These are phyloP conservation scores for Chlorella sp. DNA, from an alignment of 139 green algal genomes.

Conservation along the genomic window DNA sequence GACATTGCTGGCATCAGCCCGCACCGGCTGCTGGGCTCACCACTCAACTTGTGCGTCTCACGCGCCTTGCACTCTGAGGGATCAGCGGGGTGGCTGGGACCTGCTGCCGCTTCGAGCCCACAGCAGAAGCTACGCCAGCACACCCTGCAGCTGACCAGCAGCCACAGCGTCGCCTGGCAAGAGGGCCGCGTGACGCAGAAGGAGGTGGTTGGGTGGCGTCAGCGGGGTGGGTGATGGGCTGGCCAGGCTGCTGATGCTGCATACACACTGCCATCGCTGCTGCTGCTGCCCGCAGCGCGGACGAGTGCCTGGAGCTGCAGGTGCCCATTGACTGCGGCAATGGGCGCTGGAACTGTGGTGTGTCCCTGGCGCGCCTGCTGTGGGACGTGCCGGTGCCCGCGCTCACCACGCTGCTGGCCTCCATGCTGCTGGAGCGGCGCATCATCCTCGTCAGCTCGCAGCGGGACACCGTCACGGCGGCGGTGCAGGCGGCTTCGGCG, in stretches of 20 bases:
- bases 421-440: constrained; percentile 69
- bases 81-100: too few relatives aligned
- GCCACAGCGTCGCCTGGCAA: neutral
- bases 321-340: constrained; percentile 58
- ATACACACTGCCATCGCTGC: neutral
- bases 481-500: constrained; percentile 59
- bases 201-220: neutral
- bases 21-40: neutral
- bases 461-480: constrained; percentile 54
- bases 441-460: constrained; percentile 58
- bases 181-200: neutral
- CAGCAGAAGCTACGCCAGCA: neutral
- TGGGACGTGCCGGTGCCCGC: constrained; percentile 53
- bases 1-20: neutral
- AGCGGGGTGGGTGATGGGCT: too few relatives aligned
- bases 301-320: constrained; percentile 51
- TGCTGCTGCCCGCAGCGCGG: constrained; percentile 20
- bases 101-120: too few relatives aligned
- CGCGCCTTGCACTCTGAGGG: too few relatives aligned
- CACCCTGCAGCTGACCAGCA: neutral
- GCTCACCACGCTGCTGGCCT: constrained; percentile 54
- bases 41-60: too few relatives aligned
- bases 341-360: constrained; percentile 42
- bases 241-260: too few relatives aligned
- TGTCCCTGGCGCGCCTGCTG: constrained; percentile 63